These are phyloP conservation scores for Colletotrichum sublineola DNA, from an alignment of 2,329 filamentous ascomycete genomes.

Conservation along the genomic window DNA sequence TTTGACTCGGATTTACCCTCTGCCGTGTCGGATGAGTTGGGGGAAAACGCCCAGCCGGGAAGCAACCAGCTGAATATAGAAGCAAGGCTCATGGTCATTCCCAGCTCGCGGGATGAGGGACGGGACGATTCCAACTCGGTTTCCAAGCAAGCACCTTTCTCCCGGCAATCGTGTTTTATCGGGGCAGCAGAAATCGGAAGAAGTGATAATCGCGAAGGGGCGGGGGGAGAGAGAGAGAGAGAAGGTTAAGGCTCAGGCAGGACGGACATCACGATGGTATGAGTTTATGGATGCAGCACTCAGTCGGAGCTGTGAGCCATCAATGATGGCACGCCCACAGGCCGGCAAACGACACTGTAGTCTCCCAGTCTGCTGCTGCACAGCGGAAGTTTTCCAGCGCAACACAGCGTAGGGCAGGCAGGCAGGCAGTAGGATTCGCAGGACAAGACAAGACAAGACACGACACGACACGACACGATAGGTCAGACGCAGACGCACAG, in stretches of 20 bases:
- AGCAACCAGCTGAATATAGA: slow-evolving; percentile 12
- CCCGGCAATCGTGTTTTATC: slow-evolving; percentile 39
- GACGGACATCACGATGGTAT: background rate
- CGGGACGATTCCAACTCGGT: slow-evolving; percentile 16
- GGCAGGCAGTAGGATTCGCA: too few relatives aligned
- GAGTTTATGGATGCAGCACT: background rate
- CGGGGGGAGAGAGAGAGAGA: too few relatives aligned
- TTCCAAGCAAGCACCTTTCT: slow-evolving; percentile 20
- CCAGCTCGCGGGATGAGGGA: slow-evolving; percentile 6
- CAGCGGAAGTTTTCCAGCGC: background rate
- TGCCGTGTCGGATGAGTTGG: slow-evolving; percentile 22
- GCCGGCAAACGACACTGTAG: background rate
- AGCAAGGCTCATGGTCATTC: slow-evolving; percentile 25
- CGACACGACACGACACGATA: background rate
- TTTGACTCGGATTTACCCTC: slow-evolving; percentile 26
- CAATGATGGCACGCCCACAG: background rate
- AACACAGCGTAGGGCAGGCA: slow-evolving; percentile 15
- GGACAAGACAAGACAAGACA: background rate
- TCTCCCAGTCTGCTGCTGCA: background rate
- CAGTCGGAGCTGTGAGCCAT: background rate
- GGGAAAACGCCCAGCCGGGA: slow-evolving; percentile 17
- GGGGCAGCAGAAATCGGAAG: slow-evolving; percentile 23
- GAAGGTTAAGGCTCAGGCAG: background rate
- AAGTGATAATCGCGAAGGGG: background rate
- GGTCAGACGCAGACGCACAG: background rate